phyloP scores from a whole-genome alignment of 805 yeast species.

The Saccharomyces kudriavzevii region DNA sequence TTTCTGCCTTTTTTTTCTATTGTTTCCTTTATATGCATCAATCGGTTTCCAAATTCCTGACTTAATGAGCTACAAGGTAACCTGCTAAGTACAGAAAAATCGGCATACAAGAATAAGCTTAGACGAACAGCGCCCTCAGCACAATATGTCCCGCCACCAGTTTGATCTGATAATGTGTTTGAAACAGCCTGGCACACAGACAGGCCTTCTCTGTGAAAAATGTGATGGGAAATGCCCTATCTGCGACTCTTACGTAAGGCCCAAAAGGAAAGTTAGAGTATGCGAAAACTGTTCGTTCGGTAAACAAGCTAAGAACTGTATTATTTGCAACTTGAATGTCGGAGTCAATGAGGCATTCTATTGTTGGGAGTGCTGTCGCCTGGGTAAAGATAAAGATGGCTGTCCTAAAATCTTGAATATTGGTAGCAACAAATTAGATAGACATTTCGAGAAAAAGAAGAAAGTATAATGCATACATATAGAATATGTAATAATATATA shows the following conservation, averaged over 20 bases:
- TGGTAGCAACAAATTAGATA: conserved; percentile 67
- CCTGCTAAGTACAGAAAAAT: not conserved
- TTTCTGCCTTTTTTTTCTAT: not conserved
- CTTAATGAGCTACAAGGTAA: not conserved
- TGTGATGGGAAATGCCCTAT: conserved; percentile 91
- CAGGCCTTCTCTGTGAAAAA: conserved; percentile 68
- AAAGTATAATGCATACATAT: not conserved
- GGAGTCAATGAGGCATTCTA: conserved; percentile 70
- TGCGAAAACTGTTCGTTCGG: conserved; percentile 87
- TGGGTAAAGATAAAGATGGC: conserved; percentile 82
- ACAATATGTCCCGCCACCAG: conserved; percentile 78
- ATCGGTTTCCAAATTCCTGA: not conserved
- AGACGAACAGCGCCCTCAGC: not conserved
- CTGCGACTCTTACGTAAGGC: conserved; percentile 79
- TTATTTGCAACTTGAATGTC: conserved; percentile 53
- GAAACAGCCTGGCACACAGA: conserved; percentile 70
- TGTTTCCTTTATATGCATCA: not conserved
- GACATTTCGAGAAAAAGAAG: conserved; percentile 47
- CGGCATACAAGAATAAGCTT: too few relatives aligned
- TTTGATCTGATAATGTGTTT: conserved; percentile 75
- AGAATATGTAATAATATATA: not conserved
- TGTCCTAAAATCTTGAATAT: conserved; percentile 79
- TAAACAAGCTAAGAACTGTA: conserved; percentile 52
- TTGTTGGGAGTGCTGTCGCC: conserved; percentile 74
- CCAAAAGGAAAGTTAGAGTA: conserved; percentile 55